These are phyloP conservation scores for Lecanicillium sp. DNA, from an alignment of 2,329 filamentous ascomycete species.

Conservation along the genomic window DNA sequence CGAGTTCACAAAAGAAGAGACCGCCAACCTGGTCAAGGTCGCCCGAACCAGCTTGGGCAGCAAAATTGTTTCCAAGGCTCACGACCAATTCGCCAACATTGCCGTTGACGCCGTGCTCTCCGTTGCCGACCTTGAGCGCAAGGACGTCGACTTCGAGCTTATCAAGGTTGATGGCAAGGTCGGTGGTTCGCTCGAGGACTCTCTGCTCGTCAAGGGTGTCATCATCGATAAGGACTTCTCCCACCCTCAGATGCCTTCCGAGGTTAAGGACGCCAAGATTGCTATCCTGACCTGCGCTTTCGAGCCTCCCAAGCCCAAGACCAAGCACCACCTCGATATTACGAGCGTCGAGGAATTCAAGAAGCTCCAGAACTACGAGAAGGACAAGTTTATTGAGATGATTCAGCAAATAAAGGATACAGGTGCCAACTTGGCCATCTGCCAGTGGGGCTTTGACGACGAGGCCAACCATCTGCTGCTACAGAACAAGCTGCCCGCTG, in stretches of 20 bases:
- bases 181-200: conserved; percentile 87
- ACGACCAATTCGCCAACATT: conserved; percentile 96
- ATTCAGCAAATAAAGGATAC: conserved; percentile 97
- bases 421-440: conserved; percentile 94
- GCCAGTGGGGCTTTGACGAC: conserved; percentile 99
- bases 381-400: conserved; percentile 96
- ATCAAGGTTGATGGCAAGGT: conserved; percentile 99
- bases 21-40: conserved; percentile 83
- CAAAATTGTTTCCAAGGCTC: conserved; percentile 98
- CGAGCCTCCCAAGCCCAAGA: conserved; percentile 98
- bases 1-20: conserved; percentile 74
- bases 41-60: conserved; percentile 93
- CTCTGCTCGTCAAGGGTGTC: conserved; percentile 91
- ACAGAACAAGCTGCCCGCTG: conserved; percentile 91
- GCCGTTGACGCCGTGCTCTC: conserved; percentile 95
- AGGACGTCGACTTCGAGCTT: conserved; percentile 96
- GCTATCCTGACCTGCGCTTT: conserved; percentile 97
- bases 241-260: conserved; percentile 96
- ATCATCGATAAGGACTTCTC: conserved; percentile 99
- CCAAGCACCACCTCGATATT: conserved; percentile 98
- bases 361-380: conserved; percentile 92
- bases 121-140: conserved; percentile 90
- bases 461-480: conserved; percentile 96
- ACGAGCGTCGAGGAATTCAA: conserved; percentile 97
- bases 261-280: conserved; percentile 92